Conservation (phyloP, 2,329 filamentous ascomycete species). For the Ilyonectria destructans region DNA sequence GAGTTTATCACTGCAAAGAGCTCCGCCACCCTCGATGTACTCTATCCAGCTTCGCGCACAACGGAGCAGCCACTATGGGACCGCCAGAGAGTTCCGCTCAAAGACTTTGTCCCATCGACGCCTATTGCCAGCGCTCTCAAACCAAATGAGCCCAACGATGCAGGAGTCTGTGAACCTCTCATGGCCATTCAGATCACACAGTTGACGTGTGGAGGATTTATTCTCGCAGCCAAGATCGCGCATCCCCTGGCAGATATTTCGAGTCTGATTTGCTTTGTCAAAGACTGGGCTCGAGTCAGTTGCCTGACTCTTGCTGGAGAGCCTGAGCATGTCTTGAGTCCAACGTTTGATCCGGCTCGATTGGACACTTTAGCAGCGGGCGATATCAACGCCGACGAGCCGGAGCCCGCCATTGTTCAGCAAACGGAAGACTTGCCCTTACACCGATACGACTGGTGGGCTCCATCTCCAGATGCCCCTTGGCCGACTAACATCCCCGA, state of each 20-base stretch:
- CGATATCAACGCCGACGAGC: constrained; percentile 34
- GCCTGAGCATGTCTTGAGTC: accelerated
- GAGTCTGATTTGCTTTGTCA: constrained; percentile 39
- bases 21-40: constrained; percentile 17
- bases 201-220: constrained; percentile 43
- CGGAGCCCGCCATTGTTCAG: constrained; percentile 28
- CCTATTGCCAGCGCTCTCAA: constrained; percentile 18
- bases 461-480: constrained; percentile 23
- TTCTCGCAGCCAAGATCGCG: constrained; percentile 36
- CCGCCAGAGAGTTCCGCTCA: constrained; percentile 22
- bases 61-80: constrained; percentile 32
- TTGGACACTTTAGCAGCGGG: constrained; percentile 40
- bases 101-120: constrained; percentile 24
- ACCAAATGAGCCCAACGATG: neutral
- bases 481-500: constrained; percentile 31
- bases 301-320: neutral
- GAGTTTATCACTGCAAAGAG: constrained; percentile 39
- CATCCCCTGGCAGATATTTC: constrained; percentile 48
- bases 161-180: constrained; percentile 8
- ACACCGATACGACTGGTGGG: constrained; percentile 49
- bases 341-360: constrained; percentile 28
- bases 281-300: constrained; percentile 43
- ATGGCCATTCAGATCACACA: constrained; percentile 44
- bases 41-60: constrained; percentile 32
- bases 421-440: constrained; percentile 35